A percentile compares a stretch with the other conserved stretches of the same genome.
Conservation (phyloP, 2,329 filamentous ascomycete genomes). For the Dothiorella sarmentorum region DNA sequence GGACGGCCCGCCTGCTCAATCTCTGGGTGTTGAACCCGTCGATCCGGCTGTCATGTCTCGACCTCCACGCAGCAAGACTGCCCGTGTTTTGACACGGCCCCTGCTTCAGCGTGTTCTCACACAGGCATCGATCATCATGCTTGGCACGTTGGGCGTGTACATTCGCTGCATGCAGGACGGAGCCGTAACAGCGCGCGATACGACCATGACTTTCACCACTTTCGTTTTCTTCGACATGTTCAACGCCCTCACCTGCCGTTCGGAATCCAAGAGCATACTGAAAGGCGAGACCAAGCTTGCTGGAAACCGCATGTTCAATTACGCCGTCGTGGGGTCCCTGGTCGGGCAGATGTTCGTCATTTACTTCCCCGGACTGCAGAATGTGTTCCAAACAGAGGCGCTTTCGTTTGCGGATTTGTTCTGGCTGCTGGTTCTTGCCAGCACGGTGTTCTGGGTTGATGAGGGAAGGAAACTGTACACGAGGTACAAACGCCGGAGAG, state of each 20-base stretch:
- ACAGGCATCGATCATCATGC: conserved; percentile 84
- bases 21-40: conserved; percentile 90
- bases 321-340: conserved; percentile 81
- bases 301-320: conserved; percentile 88
- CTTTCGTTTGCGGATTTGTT: conserved; percentile 71
- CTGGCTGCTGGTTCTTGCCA: conserved; percentile 70
- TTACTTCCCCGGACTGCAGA: conserved; percentile 89
- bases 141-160: conserved; percentile 88
- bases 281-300: conserved; percentile 79
- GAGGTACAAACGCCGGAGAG: conserved; percentile 42
- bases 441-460: conserved; percentile 92
- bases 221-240: conserved; percentile 99
- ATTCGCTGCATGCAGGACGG: conserved; percentile 87
- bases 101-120: conserved; percentile 82
- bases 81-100: conserved; percentile 82
- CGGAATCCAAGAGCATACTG: conserved; percentile 83
- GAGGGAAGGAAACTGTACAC: conserved; percentile 71
- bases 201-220: conserved; percentile 98
- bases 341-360: conserved; percentile 86
- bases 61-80: conserved; percentile 80
- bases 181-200: conserved; percentile 84
- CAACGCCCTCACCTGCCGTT: conserved; percentile 91
- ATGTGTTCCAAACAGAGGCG: conserved; percentile 93
- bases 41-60: conserved; percentile 92
- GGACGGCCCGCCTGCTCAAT: conserved; percentile 97